Percentiles rank a stretch among this genome's conserved stretches.
Conservation (phyloP, 1,139 yeast genomes). For the Meyerozyma sp. region DNA sequence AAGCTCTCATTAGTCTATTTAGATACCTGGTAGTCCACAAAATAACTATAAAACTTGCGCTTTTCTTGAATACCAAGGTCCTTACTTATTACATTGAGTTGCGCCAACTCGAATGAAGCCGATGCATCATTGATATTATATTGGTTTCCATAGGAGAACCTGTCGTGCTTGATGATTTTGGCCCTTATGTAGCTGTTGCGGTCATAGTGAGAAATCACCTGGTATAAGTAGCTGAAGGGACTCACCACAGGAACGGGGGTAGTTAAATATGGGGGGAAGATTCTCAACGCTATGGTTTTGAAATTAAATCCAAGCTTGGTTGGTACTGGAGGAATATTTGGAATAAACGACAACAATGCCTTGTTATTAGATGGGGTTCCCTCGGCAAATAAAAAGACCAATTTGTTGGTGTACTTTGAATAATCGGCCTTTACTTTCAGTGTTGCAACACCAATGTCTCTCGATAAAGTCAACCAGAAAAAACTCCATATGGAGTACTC, state of each 20-base stretch:
- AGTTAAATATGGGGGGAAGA: conserved; percentile 29
- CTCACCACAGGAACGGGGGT: conserved; percentile 27
- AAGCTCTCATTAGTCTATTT: conserved; percentile 9
- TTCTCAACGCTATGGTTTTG: conserved; percentile 41
- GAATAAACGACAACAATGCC: conserved; percentile 45
- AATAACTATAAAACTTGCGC: conserved; percentile 30
- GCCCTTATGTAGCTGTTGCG: conserved; percentile 16
- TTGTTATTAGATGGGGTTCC: conserved; percentile 70
- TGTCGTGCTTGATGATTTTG: conserved; percentile 21
- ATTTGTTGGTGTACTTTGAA: conserved; percentile 21
- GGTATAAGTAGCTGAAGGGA: conserved; percentile 18
- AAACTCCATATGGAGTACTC: conserved; percentile 31
- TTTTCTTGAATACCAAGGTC: conserved; percentile 25
- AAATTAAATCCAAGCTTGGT: conserved; percentile 18
- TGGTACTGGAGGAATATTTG: conserved; percentile 5
- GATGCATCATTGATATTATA: conserved; percentile 15
- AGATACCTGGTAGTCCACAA: conserved; percentile 13
- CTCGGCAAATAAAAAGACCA: conserved; percentile 53
- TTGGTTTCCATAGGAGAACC: not conserved
- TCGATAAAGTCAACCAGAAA: conserved; percentile 26
- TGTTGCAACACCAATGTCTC: conserved; percentile 10
- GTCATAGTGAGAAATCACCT: conserved; percentile 19
- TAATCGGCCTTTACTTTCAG: conserved; percentile 13
- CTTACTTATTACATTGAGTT: conserved; percentile 22
- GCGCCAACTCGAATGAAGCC: conserved; percentile 24